Evolutionary conservation across 805 yeast species (phyloP).

Genomic region (Cyberlindnera amylophila): DNA sequence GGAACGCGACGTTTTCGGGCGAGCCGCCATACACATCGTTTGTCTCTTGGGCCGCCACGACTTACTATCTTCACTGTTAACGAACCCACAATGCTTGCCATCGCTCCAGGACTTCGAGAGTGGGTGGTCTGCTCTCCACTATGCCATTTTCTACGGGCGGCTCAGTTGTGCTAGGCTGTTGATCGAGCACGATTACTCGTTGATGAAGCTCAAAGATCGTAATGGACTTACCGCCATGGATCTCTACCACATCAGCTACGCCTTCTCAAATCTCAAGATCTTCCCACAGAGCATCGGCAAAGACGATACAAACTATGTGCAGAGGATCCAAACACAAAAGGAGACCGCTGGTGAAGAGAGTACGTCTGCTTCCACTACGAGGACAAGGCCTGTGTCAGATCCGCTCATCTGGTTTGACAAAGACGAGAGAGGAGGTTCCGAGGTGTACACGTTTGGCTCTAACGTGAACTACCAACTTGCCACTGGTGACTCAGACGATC

Average conservation of each 20-base stretch:
- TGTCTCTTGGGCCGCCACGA: constrained; percentile 48
- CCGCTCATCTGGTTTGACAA: constrained; percentile 38
- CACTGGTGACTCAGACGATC: constrained; percentile 56
- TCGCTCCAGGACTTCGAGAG: constrained; percentile 61
- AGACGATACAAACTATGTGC: constrained; percentile 20
- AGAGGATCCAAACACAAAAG: constrained; percentile 11
- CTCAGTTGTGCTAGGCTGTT: constrained; percentile 49
- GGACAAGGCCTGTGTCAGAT: neutral
- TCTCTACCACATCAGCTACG: constrained; percentile 36
- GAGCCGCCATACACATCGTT: constrained; percentile 57
- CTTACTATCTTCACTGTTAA: constrained; percentile 42
- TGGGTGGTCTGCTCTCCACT: constrained; percentile 80
- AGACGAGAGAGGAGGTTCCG: constrained; percentile 48
- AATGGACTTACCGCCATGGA: constrained; percentile 73
- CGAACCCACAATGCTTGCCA: constrained; percentile 42
- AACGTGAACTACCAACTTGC: constrained; percentile 63
- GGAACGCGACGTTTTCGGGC: constrained; percentile 66
- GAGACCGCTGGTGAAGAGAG: neutral
- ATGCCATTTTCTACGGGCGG: constrained; percentile 56
- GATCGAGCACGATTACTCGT: constrained; percentile 30
- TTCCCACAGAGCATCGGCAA: constrained; percentile 38
- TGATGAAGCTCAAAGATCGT: constrained; percentile 61
- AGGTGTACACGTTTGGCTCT: constrained; percentile 57
- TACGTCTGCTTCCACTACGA: neutral
- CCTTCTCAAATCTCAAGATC: constrained; percentile 40